A percentile compares a stretch with the other conserved stretches of the same genome.
Conservation (phyloP, 2,329 filamentous ascomycete species). For the Paraphaeosphaeria sporulosa region DNA sequence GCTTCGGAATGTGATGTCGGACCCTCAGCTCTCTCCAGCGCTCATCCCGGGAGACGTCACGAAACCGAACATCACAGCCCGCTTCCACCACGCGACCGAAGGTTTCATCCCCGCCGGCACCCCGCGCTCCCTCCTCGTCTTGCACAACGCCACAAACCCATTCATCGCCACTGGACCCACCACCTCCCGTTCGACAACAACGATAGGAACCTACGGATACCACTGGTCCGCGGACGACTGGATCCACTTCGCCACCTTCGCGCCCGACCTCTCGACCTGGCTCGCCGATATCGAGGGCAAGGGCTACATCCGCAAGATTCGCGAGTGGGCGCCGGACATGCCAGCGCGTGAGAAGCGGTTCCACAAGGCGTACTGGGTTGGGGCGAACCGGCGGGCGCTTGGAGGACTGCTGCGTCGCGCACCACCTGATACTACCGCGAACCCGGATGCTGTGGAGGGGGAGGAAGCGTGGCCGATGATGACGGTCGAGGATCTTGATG, state of each 20-base stretch:
- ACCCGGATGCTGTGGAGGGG: conserved; percentile 97
- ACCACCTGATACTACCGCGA: conserved; percentile 94
- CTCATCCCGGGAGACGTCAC: conserved; percentile 2
- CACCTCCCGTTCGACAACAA: conserved; percentile 23
- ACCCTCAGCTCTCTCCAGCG: neutral
- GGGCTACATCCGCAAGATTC: conserved; percentile 15
- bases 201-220: conserved; percentile 35
- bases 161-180: conserved; percentile 21
- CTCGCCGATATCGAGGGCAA: neutral
- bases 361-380: conserved; percentile 40
- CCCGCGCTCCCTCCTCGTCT: conserved; percentile 30
- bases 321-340: conserved; percentile 25
- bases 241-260: conserved; percentile 39
- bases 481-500: conserved; percentile 44
- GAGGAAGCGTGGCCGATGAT: conserved; percentile 84
- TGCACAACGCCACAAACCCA: conserved; percentile 37
- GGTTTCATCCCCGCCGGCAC: conserved; percentile 36
- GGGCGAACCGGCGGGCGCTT: conserved; percentile 27
- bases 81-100: conserved; percentile 22
- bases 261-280: conserved; percentile 11
- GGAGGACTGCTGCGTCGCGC: conserved; percentile 23
- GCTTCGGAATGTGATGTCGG: conserved; percentile 12
- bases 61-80: neutral
- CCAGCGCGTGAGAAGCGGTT: conserved; percentile 32
- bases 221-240: conserved; percentile 24